Base-by-base conservation (phyloP, 805 yeast species). In the Ogataea minuta region DNA sequence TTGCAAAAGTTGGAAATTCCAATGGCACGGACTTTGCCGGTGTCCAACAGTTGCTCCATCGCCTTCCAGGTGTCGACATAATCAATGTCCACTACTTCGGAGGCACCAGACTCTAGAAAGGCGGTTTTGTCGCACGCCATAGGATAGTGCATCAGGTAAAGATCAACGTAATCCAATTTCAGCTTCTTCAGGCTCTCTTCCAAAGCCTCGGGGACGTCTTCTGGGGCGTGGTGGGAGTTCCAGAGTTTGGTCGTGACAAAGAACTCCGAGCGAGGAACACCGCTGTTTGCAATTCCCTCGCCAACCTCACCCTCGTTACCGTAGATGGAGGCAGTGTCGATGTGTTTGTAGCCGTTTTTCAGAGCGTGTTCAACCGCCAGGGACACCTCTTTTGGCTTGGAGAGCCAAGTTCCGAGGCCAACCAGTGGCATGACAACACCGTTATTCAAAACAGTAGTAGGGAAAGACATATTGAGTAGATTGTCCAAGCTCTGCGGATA, bases 1-100 rank as follows among this genome's bases (percentile, higher is more conserved):
- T 74, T 62, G 6, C 84, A 73, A 60, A 79, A 82, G 65, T 88
- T 88, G 29, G 91, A 82, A 29, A 87, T 84, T 50, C 96, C 96
- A 57, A 87, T 74, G 16, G 89, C 76, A 50, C 70, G 76, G 19
- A 76, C 69, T 57, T 76, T 70, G 19, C 78, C 82, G 17, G 73
- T 57, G 20, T 64, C 63, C 33, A 76, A 68, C 35, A 83, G 63
- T 50, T 74, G 65, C 64, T 84, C 87, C 76, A 86, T 61, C 24
- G 65, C 66, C 51, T 72, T 77, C 79, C 79, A 85, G n/a, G 87
- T 79, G 48, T 81, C 74, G 43, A 74, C 52, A 52, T 69, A 78
- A 41, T 57, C 55, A 31, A 62, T 64, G 30, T 70, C 62, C 17
- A 60, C 60, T 1, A 42, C 15, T 6, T 64, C 60, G 69, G 74